These are phyloP conservation scores for Cornus kousa DNA, from an alignment of 148 eudicot species.

Conservation along the genomic window DNA sequence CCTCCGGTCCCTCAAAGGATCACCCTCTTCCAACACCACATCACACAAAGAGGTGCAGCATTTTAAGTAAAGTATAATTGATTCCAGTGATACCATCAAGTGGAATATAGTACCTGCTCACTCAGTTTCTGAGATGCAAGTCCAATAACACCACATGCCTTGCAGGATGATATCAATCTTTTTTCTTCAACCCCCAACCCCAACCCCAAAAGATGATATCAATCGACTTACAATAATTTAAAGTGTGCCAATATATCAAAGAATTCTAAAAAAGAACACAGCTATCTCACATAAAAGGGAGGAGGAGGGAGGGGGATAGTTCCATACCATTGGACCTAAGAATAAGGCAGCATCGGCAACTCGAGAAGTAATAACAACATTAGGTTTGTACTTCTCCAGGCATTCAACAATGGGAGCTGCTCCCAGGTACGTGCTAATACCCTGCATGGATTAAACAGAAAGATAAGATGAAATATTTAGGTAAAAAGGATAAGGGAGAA, in stretches of 20 bases:
- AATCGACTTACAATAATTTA: neutral
- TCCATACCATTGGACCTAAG: constrained; percentile 90
- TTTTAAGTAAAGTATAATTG: no score
- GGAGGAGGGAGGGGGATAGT: neutral
- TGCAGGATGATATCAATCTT: no score
- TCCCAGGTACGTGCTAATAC: constrained; percentile 75
- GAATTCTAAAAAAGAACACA: neutral
- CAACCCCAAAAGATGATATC: neutral
- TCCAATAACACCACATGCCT: no score
- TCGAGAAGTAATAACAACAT: constrained; percentile 89
- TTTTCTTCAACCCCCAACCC: neutral
- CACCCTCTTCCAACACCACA: no score
- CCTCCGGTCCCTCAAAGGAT: no score
- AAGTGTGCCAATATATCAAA: neutral
- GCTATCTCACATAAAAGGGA: neutral
- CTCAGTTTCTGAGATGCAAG: no score
- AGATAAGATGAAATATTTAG: neutral
- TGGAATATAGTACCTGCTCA: no score
- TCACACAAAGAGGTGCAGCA: no score
- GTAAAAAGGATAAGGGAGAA: neutral
- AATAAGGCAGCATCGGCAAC: constrained; percentile 97
- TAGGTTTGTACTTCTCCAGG: constrained; percentile 66
- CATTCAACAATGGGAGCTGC: constrained; percentile 93
- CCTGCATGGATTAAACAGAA: constrained; percentile 43
- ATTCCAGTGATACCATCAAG: no score